Evolutionary conservation across 495 filamentous ascomycete species (phyloP), one percentile per base, ranked within the genome.

Genomic region (Talaromyces thailandensis): DNA sequence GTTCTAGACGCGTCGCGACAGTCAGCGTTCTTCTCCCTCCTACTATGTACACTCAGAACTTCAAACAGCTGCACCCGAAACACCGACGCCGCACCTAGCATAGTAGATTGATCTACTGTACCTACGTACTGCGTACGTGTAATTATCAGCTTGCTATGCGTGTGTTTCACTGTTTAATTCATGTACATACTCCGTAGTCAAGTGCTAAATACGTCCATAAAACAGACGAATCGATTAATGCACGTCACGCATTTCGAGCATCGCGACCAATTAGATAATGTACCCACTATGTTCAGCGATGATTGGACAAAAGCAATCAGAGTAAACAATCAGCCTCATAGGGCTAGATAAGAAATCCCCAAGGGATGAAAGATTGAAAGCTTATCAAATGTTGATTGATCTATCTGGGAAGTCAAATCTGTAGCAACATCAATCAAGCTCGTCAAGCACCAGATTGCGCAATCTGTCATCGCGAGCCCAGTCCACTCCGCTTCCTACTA

Each of bases 401-500:
- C 14, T 40, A 16, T 14, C 35, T 40, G 35, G 12, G 14, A 40
- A 40, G 35, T 16, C 5, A 16, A 40, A n/a, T 16, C 35, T 48
- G 18, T 18, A 18, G 3, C 16, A 23, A 40, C n/a, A 29, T 52
- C 45, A 61, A 24, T 61, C 59, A 11, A 61, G 59, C 61, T 85
- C 81, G 71, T 93, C 89, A 60, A 96, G 76, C 23, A 96, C 92
- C 63, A 94, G 76, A 55, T 82, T 84, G 63, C 84, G 75, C 60
- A 96, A 76, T 58, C 76, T 78, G 45, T 85, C 82, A 71, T 96
- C 85, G 53, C 84, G 77, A 23, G 82, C 85, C 92, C 92, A 96
- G 65, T 96, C 84, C 35, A 94, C 74, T 50, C 92, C 92, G 70
- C 92, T 96, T 6, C 88, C 90, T 24, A 87, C 90, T 32, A 96